phyloP scores from a whole-genome alignment of 345 rosid genomes.

The Citrus cavaleriei region DNA sequence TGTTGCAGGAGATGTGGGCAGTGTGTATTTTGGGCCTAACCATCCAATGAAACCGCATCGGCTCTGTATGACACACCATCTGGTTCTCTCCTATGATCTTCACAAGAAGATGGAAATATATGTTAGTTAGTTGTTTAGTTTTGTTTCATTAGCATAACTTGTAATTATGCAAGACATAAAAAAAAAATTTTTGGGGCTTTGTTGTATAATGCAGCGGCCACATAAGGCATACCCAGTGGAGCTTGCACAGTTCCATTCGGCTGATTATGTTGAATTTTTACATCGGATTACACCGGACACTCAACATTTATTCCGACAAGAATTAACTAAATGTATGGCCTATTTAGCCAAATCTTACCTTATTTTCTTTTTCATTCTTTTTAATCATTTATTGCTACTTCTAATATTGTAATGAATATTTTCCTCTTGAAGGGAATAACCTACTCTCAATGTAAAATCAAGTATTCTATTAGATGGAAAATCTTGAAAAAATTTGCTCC shows the following conservation, averaged over 20 bases:
- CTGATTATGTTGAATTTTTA: conserved; percentile 88
- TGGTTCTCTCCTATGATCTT: conserved; percentile 88
- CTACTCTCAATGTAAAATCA: neutral
- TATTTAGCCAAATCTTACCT: neutral
- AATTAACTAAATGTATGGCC: conserved; percentile 63
- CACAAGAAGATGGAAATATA: conserved; percentile 95
- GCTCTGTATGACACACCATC: conserved; percentile 98
- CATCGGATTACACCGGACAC: conserved; percentile 82
- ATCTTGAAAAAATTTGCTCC: neutral
- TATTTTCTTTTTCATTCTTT: neutral
- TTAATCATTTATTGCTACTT: neutral
- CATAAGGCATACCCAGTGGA: conserved; percentile 97
- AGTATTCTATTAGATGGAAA: neutral
- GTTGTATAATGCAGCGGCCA: conserved; percentile 65
- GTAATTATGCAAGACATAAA: neutral
- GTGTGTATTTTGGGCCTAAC: conserved; percentile 89
- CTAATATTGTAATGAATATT: neutral
- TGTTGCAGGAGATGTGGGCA: conserved; percentile 87
- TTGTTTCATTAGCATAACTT: neutral
- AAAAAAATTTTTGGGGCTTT: neutral
- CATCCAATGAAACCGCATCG: conserved; percentile 99
- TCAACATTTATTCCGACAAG: conserved; percentile 53
- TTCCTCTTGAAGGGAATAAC: neutral
- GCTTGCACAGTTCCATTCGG: conserved; percentile 95
- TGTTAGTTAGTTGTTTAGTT: conserved; percentile 38